Percentiles rank a stretch among this genome's conserved stretches.
Evolutionary conservation across 2,329 filamentous ascomycete species (phyloP).

Genomic region (Aureobasidium sp.): DNA sequence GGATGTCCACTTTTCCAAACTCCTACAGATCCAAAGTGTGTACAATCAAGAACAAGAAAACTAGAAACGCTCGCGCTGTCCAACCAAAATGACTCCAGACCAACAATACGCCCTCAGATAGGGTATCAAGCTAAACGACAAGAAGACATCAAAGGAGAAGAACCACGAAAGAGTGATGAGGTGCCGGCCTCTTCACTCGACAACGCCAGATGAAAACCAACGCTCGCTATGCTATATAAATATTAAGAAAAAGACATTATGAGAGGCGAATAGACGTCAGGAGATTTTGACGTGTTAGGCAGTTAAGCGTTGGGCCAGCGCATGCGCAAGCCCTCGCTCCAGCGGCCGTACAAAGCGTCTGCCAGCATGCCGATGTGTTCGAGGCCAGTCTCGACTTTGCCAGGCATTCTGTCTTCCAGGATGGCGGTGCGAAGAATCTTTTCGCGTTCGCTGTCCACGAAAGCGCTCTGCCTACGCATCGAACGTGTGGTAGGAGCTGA

Average conservation of each 20-base stretch:
- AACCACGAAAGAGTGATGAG: not conserved
- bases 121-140: slow-evolving; percentile 10
- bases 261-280: not conserved
- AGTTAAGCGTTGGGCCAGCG: slow-evolving; percentile 31
- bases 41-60: not conserved
- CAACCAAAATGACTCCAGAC: not conserved
- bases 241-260: not conserved
- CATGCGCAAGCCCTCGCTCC: slow-evolving; percentile 71
- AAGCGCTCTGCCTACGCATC: slow-evolving; percentile 32
- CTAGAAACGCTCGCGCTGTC: not conserved
- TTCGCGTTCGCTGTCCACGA: slow-evolving; percentile 14
- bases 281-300: not conserved
- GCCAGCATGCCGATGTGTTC: slow-evolving; percentile 86
- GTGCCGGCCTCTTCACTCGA: slow-evolving; percentile 1
- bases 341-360: slow-evolving; percentile 83
- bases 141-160: not conserved
- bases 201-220: not conserved
- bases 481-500: slow-evolving; percentile 69
- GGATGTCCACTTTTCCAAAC: not conserved
- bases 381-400: slow-evolving; percentile 63
- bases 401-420: slow-evolving; percentile 50
- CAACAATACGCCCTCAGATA: not conserved
- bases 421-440: slow-evolving; percentile 41
- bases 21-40: not conserved
- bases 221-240: slow-evolving; percentile 12